phyloP scores from a whole-genome alignment of 805 yeast genomes.

The Candida boleticola region DNA sequence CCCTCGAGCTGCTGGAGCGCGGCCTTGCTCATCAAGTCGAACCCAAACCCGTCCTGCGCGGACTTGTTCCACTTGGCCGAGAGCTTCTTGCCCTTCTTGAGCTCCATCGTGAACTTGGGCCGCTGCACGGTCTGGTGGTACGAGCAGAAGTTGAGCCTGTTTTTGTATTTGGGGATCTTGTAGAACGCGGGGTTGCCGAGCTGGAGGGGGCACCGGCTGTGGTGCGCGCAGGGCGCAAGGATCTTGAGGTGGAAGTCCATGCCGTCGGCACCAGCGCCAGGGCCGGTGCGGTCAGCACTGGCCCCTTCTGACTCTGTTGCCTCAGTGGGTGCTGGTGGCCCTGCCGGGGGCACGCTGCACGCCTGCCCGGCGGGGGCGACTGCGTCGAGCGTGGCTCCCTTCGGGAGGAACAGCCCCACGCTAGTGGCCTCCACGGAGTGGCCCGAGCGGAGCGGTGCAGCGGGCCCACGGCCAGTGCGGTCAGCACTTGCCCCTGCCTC shows the following conservation, averaged over 20 bases:
- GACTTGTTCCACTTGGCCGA: constrained; percentile 68
- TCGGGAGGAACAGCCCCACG: too few species aligned
- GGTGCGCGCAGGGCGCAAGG: constrained; percentile 91
- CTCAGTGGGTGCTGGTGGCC: too few species aligned
- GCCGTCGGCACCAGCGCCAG: too few species aligned
- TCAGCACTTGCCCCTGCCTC: too few species aligned
- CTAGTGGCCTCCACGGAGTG: too few species aligned
- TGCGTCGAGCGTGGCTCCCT: neutral
- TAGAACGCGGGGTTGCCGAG: constrained; percentile 69
- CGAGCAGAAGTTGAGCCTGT: constrained; percentile 69
- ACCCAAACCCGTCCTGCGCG: constrained; percentile 55
- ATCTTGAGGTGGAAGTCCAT: constrained; percentile 57
- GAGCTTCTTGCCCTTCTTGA: constrained; percentile 76
- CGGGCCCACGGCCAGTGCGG: too few species aligned
- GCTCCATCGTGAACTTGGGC: constrained; percentile 77
- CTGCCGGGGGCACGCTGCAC: too few species aligned
- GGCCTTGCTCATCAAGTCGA: constrained; percentile 30
- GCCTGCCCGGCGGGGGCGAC: neutral
- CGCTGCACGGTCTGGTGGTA: constrained; percentile 70
- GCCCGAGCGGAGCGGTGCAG: too few species aligned
- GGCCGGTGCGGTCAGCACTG: neutral
- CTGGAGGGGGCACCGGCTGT: constrained; percentile 82
- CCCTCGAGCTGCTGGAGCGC: constrained; percentile 49
- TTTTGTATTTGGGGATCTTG: constrained; percentile 52
- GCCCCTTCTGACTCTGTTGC: neutral